These are phyloP conservation scores for Suhomyces chickasaworum DNA, from an alignment of 1,139 yeast species.

Conservation along the genomic window DNA sequence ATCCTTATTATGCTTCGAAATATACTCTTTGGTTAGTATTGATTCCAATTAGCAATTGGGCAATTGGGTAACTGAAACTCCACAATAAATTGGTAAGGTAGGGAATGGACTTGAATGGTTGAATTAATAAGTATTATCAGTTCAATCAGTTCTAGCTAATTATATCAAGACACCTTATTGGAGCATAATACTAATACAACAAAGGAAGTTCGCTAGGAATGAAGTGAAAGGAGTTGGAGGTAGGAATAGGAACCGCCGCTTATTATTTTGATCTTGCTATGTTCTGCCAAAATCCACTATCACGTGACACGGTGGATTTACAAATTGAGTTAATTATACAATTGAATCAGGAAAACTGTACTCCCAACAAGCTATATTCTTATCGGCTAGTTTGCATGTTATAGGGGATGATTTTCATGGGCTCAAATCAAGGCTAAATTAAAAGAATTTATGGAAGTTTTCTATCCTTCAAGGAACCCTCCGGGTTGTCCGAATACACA, in stretches of 20 bases:
- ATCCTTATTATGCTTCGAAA: neutral
- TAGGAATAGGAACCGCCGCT: neutral
- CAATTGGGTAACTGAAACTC: constrained; percentile 1
- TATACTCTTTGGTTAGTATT: neutral
- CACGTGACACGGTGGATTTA: too few species aligned
- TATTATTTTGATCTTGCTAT: constrained; percentile 10
- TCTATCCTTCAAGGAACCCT: neutral
- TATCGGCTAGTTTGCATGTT: too few species aligned
- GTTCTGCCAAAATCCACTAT: constrained; percentile 1
- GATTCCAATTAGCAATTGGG: neutral
- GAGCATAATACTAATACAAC: constrained; percentile 9
- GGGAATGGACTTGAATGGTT: neutral
- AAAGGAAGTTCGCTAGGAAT: constrained; percentile 1
- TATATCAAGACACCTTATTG: neutral
- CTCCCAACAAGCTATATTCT: too few species aligned
- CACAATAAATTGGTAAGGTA: neutral
- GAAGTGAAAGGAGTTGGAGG: neutral
- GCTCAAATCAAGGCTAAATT: neutral
- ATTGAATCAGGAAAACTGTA: too few species aligned
- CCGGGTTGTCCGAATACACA: constrained; percentile 3
- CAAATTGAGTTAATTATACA: too few species aligned
- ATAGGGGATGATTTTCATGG: too few species aligned
- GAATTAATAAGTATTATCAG: neutral
- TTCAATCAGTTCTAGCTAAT: constrained; percentile 4
- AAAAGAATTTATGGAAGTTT: neutral